Evolutionary conservation across 108 stramenopile species (phyloP), one percentile per base, ranked within the genome.

Genomic region (Skeletonema menzelii): DNA sequence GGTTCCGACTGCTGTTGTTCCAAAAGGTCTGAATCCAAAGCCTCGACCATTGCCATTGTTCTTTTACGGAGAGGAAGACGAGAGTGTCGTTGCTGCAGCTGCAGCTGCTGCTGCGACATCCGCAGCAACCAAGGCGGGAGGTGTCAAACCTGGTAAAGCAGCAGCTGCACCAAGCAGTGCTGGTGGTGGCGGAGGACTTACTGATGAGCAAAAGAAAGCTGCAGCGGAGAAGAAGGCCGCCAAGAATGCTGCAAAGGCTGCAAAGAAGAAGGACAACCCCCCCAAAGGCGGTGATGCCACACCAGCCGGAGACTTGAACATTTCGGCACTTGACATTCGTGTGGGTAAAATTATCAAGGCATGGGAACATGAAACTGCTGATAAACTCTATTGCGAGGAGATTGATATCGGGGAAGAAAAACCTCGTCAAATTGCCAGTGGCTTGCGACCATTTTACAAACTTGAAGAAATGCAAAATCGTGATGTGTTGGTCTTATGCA

Each of bases 381-480:
- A 98, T 12, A 98, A 98, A 78, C 76, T 99, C 1, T 97, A 87
- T 67, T 99, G 99, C 81, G 96, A 97, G 84, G 89, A 98, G 73
- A 88, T 99, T 34, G 97, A 99, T 76, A 70, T 97, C 0, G 99
- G 99, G 26, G 95, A 97, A 72, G 91, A 88, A 0, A 64, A 30
- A 37, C 88, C 86, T 27, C 89, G 99, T 40, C 84, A 86, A 55
- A 98, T 99, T 83, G 97, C 97, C 7, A 95, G 93, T 34, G 99
- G 99, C 30, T 80, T 99, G 35, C 79, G 95, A 31, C 82, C 90
- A 3, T 98, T 97, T 82, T 97, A 97, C 81, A 85, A 75, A 49
- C 63, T 70, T 15, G 95, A 95, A 7, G 91, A 97, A 60, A 84
- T 99, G 82, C 68, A 87, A 35, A 89, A 83, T 27, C 83, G 93